These are phyloP conservation scores for Talaromyces thailandensis DNA, from an alignment of 495 filamentous ascomycete species.

Conservation along the genomic window DNA sequence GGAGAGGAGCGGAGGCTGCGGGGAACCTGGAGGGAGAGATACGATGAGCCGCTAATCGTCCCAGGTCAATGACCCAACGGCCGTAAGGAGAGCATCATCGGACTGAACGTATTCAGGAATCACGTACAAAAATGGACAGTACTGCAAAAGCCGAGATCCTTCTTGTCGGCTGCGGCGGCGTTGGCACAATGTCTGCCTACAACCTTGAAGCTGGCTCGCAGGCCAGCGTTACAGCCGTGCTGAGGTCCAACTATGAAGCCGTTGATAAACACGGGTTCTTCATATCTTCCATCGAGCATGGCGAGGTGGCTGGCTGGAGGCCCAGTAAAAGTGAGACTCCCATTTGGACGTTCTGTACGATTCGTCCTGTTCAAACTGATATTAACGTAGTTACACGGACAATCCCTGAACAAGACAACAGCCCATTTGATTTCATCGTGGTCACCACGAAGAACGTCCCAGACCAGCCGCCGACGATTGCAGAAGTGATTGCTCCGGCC, in stretches of 20 bases:
- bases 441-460: slow-evolving; percentile 30
- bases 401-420: neutral
- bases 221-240: slow-evolving; percentile 37
- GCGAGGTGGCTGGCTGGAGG: slow-evolving; percentile 14
- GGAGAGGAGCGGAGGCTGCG: neutral
- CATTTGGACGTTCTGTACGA: neutral
- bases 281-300: slow-evolving; percentile 36
- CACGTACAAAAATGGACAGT: neutral
- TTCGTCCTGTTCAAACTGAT: neutral
- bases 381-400: neutral
- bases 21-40: neutral
- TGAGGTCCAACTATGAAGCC: slow-evolving; percentile 46
- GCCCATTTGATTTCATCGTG: slow-evolving; percentile 41
- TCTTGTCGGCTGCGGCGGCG: slow-evolving; percentile 42
- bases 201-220: slow-evolving; percentile 30
- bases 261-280: slow-evolving; percentile 38
- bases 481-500: slow-evolving; percentile 68
- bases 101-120: neutral
- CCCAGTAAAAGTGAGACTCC: slow-evolving; percentile 11
- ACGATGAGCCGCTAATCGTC: neutral
- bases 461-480: slow-evolving; percentile 40
- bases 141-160: slow-evolving; percentile 18
- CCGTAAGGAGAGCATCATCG: too few species aligned
- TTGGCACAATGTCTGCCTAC: slow-evolving; percentile 42
- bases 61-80: too few species aligned